A percentile compares a stretch with the other conserved stretches of the same genome.
phyloP scores from a whole-genome alignment of 2,329 filamentous ascomycete genomes.

The Rhytidhysteron rufulum region DNA sequence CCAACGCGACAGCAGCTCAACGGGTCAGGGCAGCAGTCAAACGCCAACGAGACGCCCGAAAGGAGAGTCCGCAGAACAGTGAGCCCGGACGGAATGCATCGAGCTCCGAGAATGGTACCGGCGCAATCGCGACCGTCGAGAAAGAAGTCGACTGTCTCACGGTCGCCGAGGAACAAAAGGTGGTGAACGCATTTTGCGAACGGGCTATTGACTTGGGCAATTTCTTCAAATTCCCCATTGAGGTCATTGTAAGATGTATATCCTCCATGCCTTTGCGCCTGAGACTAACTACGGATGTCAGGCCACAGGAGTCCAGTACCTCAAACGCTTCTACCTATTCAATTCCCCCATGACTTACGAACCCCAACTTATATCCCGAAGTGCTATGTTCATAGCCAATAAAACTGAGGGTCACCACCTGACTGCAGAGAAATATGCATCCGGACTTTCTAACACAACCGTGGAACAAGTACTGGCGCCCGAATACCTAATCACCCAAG shows the following conservation, averaged over 20 bases:
- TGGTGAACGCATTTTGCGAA: slow-evolving; percentile 76
- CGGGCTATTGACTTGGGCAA: slow-evolving; percentile 55
- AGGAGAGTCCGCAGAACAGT: slow-evolving; percentile 23
- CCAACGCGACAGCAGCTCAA: slow-evolving; percentile 74
- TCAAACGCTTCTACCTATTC: slow-evolving; percentile 91
- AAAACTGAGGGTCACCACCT: slow-evolving; percentile 87
- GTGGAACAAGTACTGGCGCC: slow-evolving; percentile 82
- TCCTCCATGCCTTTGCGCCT: slow-evolving; percentile 37
- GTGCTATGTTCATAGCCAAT: slow-evolving; percentile 85
- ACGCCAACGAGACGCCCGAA: slow-evolving; percentile 38
- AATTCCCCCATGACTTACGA: slow-evolving; percentile 97
- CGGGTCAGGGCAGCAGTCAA: slow-evolving; percentile 58
- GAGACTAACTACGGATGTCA: slow-evolving; percentile 23
- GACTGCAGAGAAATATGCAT: slow-evolving; percentile 57
- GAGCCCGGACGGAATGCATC: slow-evolving; percentile 12
- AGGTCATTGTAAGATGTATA: slow-evolving; percentile 57
- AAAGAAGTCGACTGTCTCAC: slow-evolving; percentile 73
- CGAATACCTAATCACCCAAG: slow-evolving; percentile 90
- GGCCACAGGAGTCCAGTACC: slow-evolving; percentile 82
- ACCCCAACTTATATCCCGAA: slow-evolving; percentile 82
- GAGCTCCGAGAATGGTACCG: slow-evolving; percentile 28
- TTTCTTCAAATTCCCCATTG: slow-evolving; percentile 58
- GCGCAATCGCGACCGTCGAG: slow-evolving; percentile 30
- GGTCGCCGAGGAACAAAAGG: slow-evolving; percentile 73
- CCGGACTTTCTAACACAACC: slow-evolving; percentile 51